Conservation (phyloP, 148 eudicot genomes). For the Simmondsia chinensis region DNA sequence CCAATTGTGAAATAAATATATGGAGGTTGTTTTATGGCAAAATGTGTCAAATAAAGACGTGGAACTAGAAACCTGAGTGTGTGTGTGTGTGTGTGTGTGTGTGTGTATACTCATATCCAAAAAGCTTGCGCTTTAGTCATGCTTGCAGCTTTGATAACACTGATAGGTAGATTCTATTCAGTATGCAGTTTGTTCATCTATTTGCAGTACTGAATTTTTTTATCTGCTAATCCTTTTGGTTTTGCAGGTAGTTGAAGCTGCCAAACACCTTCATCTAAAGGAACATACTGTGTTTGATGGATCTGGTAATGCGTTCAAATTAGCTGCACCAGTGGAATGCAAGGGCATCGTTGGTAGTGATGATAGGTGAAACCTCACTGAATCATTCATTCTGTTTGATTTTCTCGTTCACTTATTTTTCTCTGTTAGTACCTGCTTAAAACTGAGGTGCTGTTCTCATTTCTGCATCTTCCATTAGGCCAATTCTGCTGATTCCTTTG, state of each 20-base stretch:
- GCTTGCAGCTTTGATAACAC: too few relatives aligned
- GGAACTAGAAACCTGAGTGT: too few relatives aligned
- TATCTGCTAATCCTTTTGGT: conserved; percentile 4
- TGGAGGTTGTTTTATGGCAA: too few relatives aligned
- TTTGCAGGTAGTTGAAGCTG: conserved; percentile 79
- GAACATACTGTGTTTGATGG: conserved; percentile 92
- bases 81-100: too few relatives aligned
- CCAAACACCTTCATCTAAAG: conserved; percentile 84
- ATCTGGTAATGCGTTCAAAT: conserved; percentile 68
- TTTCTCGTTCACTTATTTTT: not conserved
- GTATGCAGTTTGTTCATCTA: not conserved
- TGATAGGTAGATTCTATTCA: too few relatives aligned
- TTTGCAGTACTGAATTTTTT: not conserved
- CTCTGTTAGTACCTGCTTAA: not conserved
- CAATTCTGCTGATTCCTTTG: not conserved
- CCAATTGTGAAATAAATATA: too few relatives aligned
- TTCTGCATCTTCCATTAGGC: too few relatives aligned
- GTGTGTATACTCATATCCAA: too few relatives aligned
- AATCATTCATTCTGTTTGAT: not conserved
- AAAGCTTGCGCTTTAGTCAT: too few relatives aligned
- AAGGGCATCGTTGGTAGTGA: conserved; percentile 99
- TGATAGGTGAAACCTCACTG: conserved; percentile 59
- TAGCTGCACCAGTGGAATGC: conserved; percentile 99
- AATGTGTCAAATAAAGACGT: too few relatives aligned
- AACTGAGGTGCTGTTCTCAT: too few relatives aligned